Evolutionary conservation across 805 yeast genomes (phyloP).

Genomic region (Komagataella ulmi): DNA sequence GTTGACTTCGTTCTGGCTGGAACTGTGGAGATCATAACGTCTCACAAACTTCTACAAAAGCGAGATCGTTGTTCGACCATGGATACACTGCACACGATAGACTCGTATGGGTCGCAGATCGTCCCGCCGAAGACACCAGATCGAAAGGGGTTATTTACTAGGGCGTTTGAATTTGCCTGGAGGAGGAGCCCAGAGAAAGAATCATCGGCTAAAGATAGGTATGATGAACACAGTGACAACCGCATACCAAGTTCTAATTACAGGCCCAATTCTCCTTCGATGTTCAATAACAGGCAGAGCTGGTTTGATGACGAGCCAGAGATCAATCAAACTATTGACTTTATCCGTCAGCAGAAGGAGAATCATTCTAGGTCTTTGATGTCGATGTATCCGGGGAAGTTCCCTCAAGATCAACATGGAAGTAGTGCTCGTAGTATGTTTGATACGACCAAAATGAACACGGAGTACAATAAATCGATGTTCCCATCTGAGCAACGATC

Average conservation of each 20-base stretch:
- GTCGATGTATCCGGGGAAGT: background rate
- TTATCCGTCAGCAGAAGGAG: background rate
- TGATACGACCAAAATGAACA: background rate
- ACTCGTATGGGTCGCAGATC: background rate
- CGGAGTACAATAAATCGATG: background rate
- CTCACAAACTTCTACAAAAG: background rate
- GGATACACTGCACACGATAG: background rate
- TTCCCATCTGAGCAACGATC: background rate
- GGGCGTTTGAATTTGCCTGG: conserved; percentile 2
- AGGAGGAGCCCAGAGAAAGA: background rate
- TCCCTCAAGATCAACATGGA: background rate
- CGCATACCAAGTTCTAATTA: background rate
- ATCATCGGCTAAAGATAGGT: background rate
- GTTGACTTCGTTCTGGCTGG: background rate
- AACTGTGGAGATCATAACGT: no score
- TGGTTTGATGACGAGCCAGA: background rate
- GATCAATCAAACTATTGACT: background rate
- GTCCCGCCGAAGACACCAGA: conserved; percentile 4
- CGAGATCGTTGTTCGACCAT: background rate
- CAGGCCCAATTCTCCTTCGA: background rate
- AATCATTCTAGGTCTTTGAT: background rate
- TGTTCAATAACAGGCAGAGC: background rate
- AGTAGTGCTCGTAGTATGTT: background rate
- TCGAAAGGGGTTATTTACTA: conserved; percentile 2
- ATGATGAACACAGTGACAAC: background rate